Conservation (phyloP, 345 rosid species). For the Aurinia saxatilis region DNA sequence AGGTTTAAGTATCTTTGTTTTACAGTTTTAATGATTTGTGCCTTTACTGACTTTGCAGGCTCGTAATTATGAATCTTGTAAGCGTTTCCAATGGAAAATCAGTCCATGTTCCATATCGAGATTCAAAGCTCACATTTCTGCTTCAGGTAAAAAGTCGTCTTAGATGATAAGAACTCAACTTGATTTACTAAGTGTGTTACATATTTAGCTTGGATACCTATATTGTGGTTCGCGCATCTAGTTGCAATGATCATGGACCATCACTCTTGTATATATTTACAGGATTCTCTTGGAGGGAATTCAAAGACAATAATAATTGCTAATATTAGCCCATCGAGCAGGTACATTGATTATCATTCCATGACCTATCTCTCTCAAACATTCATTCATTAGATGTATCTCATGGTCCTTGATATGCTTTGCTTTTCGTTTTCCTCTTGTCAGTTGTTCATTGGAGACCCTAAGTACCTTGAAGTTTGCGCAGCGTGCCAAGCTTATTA, state of each 20-base stretch:
- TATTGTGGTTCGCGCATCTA: neutral
- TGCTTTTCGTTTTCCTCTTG: neutral
- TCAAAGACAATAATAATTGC: conserved; percentile 95
- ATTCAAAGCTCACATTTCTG: conserved; percentile 95
- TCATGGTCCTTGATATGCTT: conserved; percentile 1
- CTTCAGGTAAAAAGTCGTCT: conserved; percentile 60
- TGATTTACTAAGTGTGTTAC: neutral
- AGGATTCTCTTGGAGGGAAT: conserved; percentile 99
- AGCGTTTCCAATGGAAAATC: conserved; percentile 93
- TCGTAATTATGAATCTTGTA: conserved; percentile 97
- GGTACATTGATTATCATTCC: conserved; percentile 40
- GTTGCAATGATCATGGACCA: neutral
- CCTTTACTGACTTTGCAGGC: conserved; percentile 42
- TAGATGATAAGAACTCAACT: neutral
- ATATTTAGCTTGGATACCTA: neutral
- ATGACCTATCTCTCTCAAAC: neutral
- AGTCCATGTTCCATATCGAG: conserved; percentile 94
- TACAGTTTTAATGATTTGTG: neutral
- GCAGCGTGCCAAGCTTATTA: conserved; percentile 94
- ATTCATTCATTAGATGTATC: conserved; percentile 2
- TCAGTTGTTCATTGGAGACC: conserved; percentile 93
- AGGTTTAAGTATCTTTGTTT: neutral
- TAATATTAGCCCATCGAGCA: conserved; percentile 83
- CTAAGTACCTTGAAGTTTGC: conserved; percentile 97
- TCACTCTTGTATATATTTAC: conserved; percentile 15